Base-by-base conservation (phyloP, 352 stramenopile species). In the Pythium scleroteichum region DNA sequence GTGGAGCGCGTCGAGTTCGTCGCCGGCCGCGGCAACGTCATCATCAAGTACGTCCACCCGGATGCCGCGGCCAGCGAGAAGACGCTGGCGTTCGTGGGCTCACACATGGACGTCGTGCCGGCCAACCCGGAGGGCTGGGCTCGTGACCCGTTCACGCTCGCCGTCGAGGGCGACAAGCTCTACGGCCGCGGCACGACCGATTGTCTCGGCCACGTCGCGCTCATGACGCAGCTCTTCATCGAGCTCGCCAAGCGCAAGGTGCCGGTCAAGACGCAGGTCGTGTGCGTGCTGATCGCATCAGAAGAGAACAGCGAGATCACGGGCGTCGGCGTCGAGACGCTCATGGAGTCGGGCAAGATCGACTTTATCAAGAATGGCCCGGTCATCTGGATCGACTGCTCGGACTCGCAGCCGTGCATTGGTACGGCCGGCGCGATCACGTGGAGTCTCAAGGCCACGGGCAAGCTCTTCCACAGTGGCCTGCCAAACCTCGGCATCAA, bases 321-420 rank as follows among this genome's bases (percentile, higher is more conserved):
- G 12, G 90, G 87, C 16, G 81, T 97, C 2, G 92, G 92, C 7
- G 87, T 98, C 27, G 92, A 98, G 62, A 91, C 68, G 35, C 70
- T 98, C 22, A 87, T 95, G 74, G 81, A 88, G 63, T 84, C 79
- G 0, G 91, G 92, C 6, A 90, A 95, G 60, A 87, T 98, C 29
- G 88, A 98, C 59, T 92, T 95, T 59, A 76, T 98, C 56, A 96
- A 97, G 80, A 94, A 96, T 58, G 88, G 91, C 4, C 91, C 90
- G 0, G 81, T 96, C 27, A 92, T 97, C 51, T 98, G 92, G 92
- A 77, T 98, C 19, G 92, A 98, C 71, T 93, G 85, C 63, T 92
- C 89, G 12, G 92, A 98, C 71, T 94, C 76, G 33, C 88, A 98
- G 68, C 91, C 92, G 16, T 98, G 91, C 71, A 96, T 97, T 46